Base-by-base conservation (phyloP, 2,329 filamentous ascomycete genomes). In the Tympanopsis confertula region DNA sequence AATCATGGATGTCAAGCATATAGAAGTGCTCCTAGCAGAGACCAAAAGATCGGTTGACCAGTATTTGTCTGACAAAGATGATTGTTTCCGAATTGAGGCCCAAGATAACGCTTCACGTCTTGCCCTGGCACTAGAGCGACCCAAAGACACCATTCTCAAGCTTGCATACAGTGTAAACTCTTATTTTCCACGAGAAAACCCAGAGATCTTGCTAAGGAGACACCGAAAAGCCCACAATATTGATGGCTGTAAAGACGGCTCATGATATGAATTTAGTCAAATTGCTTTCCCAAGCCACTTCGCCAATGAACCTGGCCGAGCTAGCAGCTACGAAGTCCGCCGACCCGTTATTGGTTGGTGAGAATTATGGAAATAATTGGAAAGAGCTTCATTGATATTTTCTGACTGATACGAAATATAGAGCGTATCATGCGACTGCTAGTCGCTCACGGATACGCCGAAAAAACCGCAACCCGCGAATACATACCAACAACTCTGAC, bases 391-490 rank as follows among this genome's bases (percentile, higher is more conserved):
- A 17, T 19, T 35, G 14, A n/a, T 20, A 14, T 5, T 19, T 20
- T 12, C 13, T 13, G 19, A 24, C 33, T 10, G 22, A 26, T 26
- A n/a, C 7, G n/a, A 26, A 26, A 22, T 13, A 3, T 20, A 50
- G 47, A 48, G 22, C 46, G 47, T 1, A 48, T 50, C 4, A 43
- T 50, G 46, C 44, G 48, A 18, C 35, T 50, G 17, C 35, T 49
- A 5, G 41, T 45, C 5, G 30, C 40, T 33, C 41, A 42, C 35
- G 47, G 36, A 3, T 45, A 50, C 18, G 44, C 36, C 1, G 29
- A 39, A 18, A 46, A 50, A 33, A 35, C 39, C 1, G 32, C 33
- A n/a, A 7, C 22, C n/a, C 22, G 22, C 22, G 22, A 26, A n/a
- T 26, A 26, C 22, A 7, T 26, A 7, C 22, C 22, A 26, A 26